Evolutionary conservation across 768 basidiomycete genomes (phyloP).

Genomic region (Erythrobasidium yunnanense): DNA sequence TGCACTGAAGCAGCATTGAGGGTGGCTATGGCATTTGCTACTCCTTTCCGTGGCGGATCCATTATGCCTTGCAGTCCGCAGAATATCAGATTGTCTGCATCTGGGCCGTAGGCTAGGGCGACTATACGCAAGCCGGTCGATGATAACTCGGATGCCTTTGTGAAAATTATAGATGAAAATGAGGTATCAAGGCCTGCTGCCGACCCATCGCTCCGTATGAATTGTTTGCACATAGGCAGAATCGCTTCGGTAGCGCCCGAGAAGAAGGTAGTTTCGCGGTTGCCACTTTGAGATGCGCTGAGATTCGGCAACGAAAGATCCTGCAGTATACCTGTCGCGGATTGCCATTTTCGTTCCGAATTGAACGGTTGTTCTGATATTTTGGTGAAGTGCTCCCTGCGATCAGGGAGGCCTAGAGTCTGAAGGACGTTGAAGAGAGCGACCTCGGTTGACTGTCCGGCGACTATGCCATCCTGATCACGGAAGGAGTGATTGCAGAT

Average conservation of each 20-base stretch:
- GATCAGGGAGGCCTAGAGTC: constrained; percentile 57
- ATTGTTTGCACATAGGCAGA: constrained; percentile 72
- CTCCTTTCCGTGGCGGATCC: constrained; percentile 85
- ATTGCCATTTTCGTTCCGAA: constrained; percentile 90
- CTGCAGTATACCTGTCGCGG: constrained; percentile 55
- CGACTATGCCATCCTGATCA: constrained; percentile 60
- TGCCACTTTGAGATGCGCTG: constrained; percentile 31
- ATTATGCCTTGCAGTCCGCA: constrained; percentile 90
- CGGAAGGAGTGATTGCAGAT: constrained; percentile 79
- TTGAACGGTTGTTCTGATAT: constrained; percentile 72
- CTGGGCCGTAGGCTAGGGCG: constrained; percentile 81
- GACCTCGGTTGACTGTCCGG: constrained; percentile 88
- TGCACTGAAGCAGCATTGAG: constrained; percentile 79
- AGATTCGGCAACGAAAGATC: constrained; percentile 22
- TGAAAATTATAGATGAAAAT: constrained; percentile 57
- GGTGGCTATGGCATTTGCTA: constrained; percentile 73
- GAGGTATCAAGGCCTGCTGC: constrained; percentile 64
- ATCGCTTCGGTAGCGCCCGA: constrained; percentile 86
- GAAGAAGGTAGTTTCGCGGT: constrained; percentile 70
- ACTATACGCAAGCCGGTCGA: constrained; percentile 57
- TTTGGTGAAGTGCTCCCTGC: constrained; percentile 47
- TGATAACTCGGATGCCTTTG: constrained; percentile 61
- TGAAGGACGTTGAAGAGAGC: constrained; percentile 71
- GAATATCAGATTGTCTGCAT: constrained; percentile 55
- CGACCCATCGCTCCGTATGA: constrained; percentile 80